Evolutionary conservation across 805 yeast species (phyloP).

Genomic region (Lachancea cidri): DNA sequence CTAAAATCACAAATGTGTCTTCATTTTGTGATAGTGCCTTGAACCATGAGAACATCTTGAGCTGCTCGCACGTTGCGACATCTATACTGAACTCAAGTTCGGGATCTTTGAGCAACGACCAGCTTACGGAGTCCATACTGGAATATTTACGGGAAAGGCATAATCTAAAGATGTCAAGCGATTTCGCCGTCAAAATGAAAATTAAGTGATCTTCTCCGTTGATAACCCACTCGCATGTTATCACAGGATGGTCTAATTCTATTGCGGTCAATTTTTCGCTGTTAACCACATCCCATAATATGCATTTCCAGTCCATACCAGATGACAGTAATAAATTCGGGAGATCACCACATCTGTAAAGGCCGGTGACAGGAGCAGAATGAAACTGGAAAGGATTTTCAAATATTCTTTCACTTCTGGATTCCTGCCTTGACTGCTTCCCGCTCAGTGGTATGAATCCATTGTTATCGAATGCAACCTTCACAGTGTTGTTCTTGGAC

Average conservation of each 20-base stretch:
- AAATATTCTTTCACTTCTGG: neutral
- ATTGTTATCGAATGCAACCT: constrained; percentile 14
- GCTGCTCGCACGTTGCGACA: constrained; percentile 6
- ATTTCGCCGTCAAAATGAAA: constrained; percentile 14
- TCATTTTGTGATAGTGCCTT: constrained; percentile 6
- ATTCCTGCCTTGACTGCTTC: neutral
- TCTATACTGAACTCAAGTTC: constrained; percentile 7
- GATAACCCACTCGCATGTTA: constrained; percentile 17
- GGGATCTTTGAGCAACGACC: constrained; percentile 3
- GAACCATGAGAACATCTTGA: constrained; percentile 12
- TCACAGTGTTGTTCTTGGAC: constrained; percentile 3
- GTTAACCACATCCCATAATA: constrained; percentile 21
- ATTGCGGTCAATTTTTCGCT: constrained; percentile 12
- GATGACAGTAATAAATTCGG: constrained; percentile 19
- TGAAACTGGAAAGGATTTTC: constrained; percentile 14
- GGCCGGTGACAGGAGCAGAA: constrained; percentile 17
- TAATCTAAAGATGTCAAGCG: constrained; percentile 9
- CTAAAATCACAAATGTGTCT: constrained; percentile 6
- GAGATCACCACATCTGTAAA: constrained; percentile 10
- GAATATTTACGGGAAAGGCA: constrained; percentile 1
- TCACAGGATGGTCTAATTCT: constrained; percentile 17
- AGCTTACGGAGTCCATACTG: constrained; percentile 7
- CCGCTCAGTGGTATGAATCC: constrained; percentile 18
- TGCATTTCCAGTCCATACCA: constrained; percentile 25
- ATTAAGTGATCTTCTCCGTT: constrained; percentile 6